Conservation (phyloP, 495 filamentous ascomycete species). For the Podospora bellae-mahoneyi region DNA sequence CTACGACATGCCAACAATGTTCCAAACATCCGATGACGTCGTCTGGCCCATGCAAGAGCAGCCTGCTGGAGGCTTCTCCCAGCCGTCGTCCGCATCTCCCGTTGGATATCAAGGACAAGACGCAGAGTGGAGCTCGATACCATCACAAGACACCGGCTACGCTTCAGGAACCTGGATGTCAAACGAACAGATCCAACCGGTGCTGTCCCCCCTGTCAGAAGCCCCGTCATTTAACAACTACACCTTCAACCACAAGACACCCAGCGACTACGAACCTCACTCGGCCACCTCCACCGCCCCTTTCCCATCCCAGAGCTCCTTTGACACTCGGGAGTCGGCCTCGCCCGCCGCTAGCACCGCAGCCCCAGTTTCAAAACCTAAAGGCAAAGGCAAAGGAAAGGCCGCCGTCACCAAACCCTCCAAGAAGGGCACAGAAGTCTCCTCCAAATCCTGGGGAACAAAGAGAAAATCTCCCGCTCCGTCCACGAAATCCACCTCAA, state of each 20-base stretch:
- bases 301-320: background rate
- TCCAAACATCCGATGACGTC: constrained; percentile 1
- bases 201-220: constrained; percentile 17
- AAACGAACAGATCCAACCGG: constrained; percentile 7
- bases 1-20: constrained; percentile 3
- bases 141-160: background rate
- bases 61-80: background rate
- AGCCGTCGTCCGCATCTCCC: background rate
- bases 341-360: background rate
- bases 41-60: background rate
- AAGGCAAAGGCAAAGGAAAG: constrained; percentile 7
- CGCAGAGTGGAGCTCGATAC: background rate
- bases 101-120: background rate
- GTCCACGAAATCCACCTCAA: background rate
- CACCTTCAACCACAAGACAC: background rate
- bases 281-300: background rate
- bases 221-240: background rate
- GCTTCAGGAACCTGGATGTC: constrained; percentile 3
- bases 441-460: background rate
- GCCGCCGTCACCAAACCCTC: background rate
- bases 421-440: background rate
- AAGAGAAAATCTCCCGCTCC: constrained; percentile 4
- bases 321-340: background rate
- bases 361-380: background rate
- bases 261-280: background rate